Percentiles rank a stretch among this genome's conserved stretches.
Conservation (phyloP, 2,329 filamentous ascomycete genomes). For the Lachnum nothofagi region DNA sequence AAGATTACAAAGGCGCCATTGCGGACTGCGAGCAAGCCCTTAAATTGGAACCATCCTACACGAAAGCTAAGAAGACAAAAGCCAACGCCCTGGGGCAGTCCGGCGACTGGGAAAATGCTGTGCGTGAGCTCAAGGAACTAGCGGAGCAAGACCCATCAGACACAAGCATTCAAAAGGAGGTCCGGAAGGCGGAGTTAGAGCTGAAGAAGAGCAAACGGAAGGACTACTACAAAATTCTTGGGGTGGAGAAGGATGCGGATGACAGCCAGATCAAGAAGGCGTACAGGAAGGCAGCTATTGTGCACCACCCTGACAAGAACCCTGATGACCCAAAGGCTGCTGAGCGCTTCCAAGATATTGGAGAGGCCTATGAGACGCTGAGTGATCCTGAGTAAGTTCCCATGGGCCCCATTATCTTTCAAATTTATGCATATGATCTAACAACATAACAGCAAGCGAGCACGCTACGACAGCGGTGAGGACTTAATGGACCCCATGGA, state of each 20-base stretch:
- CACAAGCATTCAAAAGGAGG: slow-evolving; percentile 72
- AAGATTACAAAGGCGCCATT: slow-evolving; percentile 77
- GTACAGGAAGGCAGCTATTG: slow-evolving; percentile 88
- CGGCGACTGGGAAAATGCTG: slow-evolving; percentile 86
- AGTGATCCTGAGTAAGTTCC: slow-evolving; percentile 86
- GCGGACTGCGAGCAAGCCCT: slow-evolving; percentile 81
- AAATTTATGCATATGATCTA: slow-evolving; percentile 28
- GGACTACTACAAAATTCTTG: slow-evolving; percentile 98
- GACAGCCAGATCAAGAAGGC: slow-evolving; percentile 91
- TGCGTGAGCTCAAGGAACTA: slow-evolving; percentile 82
- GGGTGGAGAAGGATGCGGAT: slow-evolving; percentile 75
- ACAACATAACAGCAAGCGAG: slow-evolving; percentile 63
- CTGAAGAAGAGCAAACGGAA: slow-evolving; percentile 96
- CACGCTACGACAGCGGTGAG: slow-evolving; percentile 85
- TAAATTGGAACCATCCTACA: slow-evolving; percentile 74
- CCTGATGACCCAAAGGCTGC: slow-evolving; percentile 78
- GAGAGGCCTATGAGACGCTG: slow-evolving; percentile 92
- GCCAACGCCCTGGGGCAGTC: slow-evolving; percentile 82
- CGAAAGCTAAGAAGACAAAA: slow-evolving; percentile 88
- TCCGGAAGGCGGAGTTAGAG: slow-evolving; percentile 86
- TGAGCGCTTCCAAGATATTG: slow-evolving; percentile 93
- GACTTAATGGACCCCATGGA: slow-evolving; percentile 84
- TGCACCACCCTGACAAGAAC: slow-evolving; percentile 98
- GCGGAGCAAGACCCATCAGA: slow-evolving; percentile 80
- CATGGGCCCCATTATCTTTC: neutral